Base-by-base conservation (phyloP, 2,329 filamentous ascomycete genomes). In the Scortechinia acanthostroma region DNA sequence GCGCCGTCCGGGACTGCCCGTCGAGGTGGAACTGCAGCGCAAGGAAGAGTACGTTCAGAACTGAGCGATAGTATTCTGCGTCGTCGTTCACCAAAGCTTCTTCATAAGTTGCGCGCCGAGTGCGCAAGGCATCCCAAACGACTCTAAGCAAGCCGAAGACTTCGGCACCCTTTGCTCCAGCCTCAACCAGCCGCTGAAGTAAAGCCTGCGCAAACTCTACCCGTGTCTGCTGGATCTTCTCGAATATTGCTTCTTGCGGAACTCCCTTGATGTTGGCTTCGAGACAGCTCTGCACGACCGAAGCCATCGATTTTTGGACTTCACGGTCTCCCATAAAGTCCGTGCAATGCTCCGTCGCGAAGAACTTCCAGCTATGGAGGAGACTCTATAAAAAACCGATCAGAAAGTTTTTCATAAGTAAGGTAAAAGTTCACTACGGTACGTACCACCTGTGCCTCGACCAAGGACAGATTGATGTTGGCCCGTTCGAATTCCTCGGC, bases 401-500 rank as follows among this genome's bases (percentile, higher is more conserved):
- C 14, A 19, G 3, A 23, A 23, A n/a, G 22, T 28, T 2, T 2
- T 14, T 20, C 6, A 16, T 33, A 4, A 3, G 14, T 22, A 33
- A 17, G 19, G 25, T 16, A 30, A 42, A 28, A 22, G 22, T 35
- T 15, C 35, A 21, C 4, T 21, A 43, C 3, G 23, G 30, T 25
- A 69, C 83, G 65, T 71, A 88, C 83, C 51, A 93, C 83, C 67
- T 98, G 90, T 20, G 91, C 88, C 60, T 97, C 90, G 23, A 98
- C 89, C 23, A 95, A 71, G 20, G 91, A 95, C 44, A 98, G 63
- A 61, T 98, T 97, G 50, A 86, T 70, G 61, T 98, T 98, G 35
- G 91, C 93, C 49, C 82, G 81, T 55, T 83, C 78, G 64, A 98
- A 84, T 59, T 98, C 93, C 43, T 78, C 76, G 49, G 77, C 76